Conservation (phyloP, 1,139 yeast species). For the Blastobotrys niveus region DNA sequence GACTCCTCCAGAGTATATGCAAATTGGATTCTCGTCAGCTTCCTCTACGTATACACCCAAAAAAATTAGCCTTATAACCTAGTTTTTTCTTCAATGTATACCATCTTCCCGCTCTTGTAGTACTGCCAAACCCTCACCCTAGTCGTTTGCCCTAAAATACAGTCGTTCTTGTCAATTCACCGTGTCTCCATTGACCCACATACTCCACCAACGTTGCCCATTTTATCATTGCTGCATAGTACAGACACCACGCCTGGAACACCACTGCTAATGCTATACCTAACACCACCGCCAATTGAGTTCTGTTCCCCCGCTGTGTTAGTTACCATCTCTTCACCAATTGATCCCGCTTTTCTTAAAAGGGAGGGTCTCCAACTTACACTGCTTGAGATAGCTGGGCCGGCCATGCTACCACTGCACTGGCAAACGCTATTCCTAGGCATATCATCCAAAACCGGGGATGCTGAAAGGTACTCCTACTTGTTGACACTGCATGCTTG, state of each 20-base stretch:
- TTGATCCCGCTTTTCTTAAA: neutral
- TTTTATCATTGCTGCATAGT: neutral
- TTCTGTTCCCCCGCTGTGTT: neutral
- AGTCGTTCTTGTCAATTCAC: constrained; percentile 2
- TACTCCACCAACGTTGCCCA: constrained; percentile 5
- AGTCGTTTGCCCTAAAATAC: neutral
- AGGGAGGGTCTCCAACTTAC: no score
- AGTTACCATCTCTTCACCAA: no score
- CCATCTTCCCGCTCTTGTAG: no score
- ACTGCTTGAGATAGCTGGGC: neutral
- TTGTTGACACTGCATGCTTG: constrained; percentile 4
- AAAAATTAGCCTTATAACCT: no score
- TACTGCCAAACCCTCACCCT: neutral
- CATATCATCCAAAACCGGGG: neutral
- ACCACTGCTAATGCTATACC: neutral
- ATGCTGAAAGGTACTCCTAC: neutral
- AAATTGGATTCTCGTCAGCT: no score
- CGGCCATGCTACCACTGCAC: neutral
- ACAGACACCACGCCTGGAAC: constrained; percentile 5
- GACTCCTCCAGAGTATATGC: no score
- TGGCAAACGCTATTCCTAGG: neutral
- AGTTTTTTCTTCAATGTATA: no score
- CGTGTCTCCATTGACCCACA: constrained; percentile 6
- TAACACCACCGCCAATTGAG: neutral
- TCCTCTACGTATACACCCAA: no score